These are phyloP conservation scores for Corchorus capsularis DNA, from an alignment of 345 rosid species.

Conservation along the genomic window DNA sequence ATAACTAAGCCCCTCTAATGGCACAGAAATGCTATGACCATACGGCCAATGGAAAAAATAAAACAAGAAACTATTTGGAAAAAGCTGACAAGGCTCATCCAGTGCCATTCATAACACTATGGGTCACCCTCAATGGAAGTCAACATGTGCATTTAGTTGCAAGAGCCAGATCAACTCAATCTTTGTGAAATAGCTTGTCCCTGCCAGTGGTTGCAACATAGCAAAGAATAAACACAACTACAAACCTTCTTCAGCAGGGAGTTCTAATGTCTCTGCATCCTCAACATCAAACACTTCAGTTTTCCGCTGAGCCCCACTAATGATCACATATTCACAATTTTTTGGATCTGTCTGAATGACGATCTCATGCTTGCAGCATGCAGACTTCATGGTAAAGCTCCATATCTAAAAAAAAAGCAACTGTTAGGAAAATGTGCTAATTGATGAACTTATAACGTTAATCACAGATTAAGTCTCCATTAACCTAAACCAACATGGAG, in stretches of 20 bases:
- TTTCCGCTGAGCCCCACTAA: constrained; percentile 88
- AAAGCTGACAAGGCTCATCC: not conserved
- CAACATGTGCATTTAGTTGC: not conserved
- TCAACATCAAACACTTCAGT: constrained; percentile 83
- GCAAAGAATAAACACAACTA: constrained; percentile 15
- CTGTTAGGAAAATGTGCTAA: constrained; percentile 12
- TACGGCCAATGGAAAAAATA: not conserved
- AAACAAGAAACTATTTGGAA: not conserved
- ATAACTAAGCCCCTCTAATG: not conserved
- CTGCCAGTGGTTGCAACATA: not conserved
- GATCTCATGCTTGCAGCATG: constrained; percentile 93
- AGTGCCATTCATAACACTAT: not conserved
- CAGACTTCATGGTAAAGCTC: constrained; percentile 94
- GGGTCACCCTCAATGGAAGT: not conserved
- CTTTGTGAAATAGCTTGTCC: not conserved
- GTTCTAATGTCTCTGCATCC: constrained; percentile 92
- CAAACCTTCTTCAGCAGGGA: constrained; percentile 92
- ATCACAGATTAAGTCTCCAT: not conserved
- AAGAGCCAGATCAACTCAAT: not conserved
- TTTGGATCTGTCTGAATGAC: constrained; percentile 97
- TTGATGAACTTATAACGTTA: not conserved
- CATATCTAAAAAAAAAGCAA: constrained; percentile 65
- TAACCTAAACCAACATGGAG: not conserved
- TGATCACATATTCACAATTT: constrained; percentile 86
- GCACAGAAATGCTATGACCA: not conserved